Conservation (phyloP, 352 stramenopile species). For the Phytopythium ostracodes region DNA sequence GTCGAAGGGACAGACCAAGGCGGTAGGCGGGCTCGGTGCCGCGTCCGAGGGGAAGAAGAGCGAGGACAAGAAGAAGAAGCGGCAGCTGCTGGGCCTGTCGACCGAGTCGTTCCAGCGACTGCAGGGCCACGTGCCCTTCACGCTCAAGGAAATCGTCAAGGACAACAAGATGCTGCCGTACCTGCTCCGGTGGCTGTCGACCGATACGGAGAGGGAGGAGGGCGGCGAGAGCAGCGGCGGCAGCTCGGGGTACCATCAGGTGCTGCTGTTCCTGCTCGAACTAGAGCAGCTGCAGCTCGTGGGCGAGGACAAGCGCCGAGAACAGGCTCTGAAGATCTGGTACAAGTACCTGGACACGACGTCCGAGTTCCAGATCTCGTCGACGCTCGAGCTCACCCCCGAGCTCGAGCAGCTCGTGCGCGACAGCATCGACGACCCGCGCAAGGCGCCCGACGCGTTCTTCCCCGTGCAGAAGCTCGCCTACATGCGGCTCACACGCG, state of each 20-base stretch:
- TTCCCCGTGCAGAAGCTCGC: conserved; percentile 84
- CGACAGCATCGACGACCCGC: conserved; percentile 46
- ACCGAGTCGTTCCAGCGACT: conserved; percentile 63
- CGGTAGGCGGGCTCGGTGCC: not conserved
- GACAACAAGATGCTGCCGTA: conserved; percentile 85
- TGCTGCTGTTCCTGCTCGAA: conserved; percentile 80
- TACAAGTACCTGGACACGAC: conserved; percentile 80
- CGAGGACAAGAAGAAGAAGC: conserved; percentile 44
- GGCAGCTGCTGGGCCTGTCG: conserved; percentile 44
- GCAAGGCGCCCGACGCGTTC: conserved; percentile 67
- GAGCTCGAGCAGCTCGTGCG: conserved; percentile 75
- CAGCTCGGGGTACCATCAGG: conserved; percentile 62
- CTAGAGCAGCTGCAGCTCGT: conserved; percentile 79
- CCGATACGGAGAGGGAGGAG: conserved; percentile 39
- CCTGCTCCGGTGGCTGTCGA: conserved; percentile 70
- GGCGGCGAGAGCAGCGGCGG: conserved; percentile 20
- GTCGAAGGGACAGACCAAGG: not conserved
- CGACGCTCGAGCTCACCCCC: conserved; percentile 71
- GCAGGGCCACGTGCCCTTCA: conserved; percentile 77
- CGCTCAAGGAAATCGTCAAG: conserved; percentile 82
- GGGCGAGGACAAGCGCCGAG: conserved; percentile 51
- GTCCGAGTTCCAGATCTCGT: conserved; percentile 82
- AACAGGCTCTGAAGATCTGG: conserved; percentile 82
- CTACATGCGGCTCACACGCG: conserved; percentile 75
- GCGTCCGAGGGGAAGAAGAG: conserved; percentile 4